Conservation (phyloP, 2,329 filamentous ascomycete genomes). For the Waltergamsia citrina region DNA sequence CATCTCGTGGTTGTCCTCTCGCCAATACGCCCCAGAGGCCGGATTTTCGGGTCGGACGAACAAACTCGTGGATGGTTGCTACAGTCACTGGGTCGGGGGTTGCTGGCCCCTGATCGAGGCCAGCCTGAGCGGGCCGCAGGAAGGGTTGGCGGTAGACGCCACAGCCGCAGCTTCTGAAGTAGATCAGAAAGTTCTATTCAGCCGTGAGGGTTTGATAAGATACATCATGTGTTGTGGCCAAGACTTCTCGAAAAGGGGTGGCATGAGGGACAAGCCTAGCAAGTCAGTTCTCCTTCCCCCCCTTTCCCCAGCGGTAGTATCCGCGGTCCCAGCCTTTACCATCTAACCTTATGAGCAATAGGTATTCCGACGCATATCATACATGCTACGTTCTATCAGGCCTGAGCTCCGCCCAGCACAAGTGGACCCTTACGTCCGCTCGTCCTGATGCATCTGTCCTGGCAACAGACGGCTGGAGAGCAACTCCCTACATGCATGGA, state of each 20-base stretch:
- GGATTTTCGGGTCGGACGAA: conserved; percentile 92
- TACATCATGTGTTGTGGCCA: conserved; percentile 91
- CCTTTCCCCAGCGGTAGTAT: conserved; percentile 3
- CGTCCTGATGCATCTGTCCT: conserved; percentile 21
- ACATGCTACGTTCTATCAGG: conserved; percentile 87
- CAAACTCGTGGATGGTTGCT: conserved; percentile 96
- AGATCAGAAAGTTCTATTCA: conserved; percentile 52
- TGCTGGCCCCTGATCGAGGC: conserved; percentile 91
- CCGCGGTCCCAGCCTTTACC: conserved; percentile 3
- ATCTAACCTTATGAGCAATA: conserved; percentile 18
- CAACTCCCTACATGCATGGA: conserved; percentile 39
- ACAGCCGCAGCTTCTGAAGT: conserved; percentile 13
- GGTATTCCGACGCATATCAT: conserved; percentile 79
- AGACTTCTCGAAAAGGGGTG: conserved; percentile 59
- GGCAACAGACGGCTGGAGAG: conserved; percentile 32
- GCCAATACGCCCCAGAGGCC: conserved; percentile 85
- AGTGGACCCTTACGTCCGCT: conserved; percentile 36
- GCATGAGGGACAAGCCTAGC: conserved; percentile 86
- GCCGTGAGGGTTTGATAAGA: conserved; percentile 72
- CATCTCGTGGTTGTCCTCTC: conserved; percentile 78
- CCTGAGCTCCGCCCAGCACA: conserved; percentile 72
- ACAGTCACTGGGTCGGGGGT: conserved; percentile 94
- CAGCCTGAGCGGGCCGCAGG: conserved; percentile 48
- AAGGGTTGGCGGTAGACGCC: conserved; percentile 8
- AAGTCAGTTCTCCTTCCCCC: conserved; percentile 39